These are phyloP conservation scores for Selenicereus undatus DNA, from an alignment of 148 eudicot species.

Conservation along the genomic window DNA sequence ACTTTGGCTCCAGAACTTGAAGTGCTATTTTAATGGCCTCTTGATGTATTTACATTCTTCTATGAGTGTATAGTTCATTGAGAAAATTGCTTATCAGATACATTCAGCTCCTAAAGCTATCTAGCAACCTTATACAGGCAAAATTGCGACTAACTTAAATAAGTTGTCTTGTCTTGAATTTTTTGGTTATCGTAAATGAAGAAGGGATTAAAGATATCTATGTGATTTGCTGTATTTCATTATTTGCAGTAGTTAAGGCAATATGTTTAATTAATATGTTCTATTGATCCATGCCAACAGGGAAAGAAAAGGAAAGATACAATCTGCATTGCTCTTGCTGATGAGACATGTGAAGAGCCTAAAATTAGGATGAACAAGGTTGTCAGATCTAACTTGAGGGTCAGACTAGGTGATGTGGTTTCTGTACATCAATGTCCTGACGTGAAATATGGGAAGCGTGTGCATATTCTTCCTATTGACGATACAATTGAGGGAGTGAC, in stretches of 20 bases:
- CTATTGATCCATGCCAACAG: conserved; percentile 24
- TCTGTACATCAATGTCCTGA: conserved; percentile 68
- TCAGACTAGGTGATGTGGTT: conserved; percentile 76
- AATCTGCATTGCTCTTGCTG: conserved; percentile 62
- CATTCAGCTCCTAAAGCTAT: not conserved
- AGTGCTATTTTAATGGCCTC: not conserved
- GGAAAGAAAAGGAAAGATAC: conserved; percentile 84
- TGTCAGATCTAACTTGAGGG: conserved; percentile 66
- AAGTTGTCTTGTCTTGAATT: not conserved
- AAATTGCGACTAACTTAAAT: not conserved
- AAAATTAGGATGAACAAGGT: conserved; percentile 81
- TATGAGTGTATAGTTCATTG: not conserved
- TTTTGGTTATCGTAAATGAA: not conserved
- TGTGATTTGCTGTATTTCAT: not conserved
- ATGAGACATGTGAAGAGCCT: conserved; percentile 63
- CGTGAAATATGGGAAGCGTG: conserved; percentile 70
- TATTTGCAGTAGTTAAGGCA: not conserved
- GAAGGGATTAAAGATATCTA: not conserved
- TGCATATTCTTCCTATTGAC: conserved; percentile 74
- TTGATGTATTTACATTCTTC: not conserved
- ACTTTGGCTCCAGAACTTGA: not conserved
- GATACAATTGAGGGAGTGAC: conserved; percentile 77
- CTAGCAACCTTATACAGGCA: not conserved
- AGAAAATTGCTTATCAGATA: not conserved
- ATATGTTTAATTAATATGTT: not conserved